These are phyloP conservation scores for Dactylellina sp. DNA, from an alignment of 2,329 filamentous ascomycete species.

Conservation along the genomic window DNA sequence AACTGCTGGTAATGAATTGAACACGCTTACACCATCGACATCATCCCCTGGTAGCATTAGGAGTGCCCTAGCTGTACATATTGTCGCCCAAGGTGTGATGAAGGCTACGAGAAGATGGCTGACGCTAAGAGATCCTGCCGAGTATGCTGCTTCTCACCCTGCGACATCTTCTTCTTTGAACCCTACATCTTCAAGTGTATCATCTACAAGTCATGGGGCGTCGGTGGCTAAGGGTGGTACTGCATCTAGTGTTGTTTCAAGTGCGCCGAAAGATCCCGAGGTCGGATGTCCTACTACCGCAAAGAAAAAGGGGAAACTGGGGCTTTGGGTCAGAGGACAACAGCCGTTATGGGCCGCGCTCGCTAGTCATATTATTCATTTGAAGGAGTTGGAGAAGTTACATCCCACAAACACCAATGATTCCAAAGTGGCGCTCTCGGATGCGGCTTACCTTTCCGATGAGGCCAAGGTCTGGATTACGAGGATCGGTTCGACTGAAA, in stretches of 20 bases:
- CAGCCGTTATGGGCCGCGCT: slow-evolving; percentile 72
- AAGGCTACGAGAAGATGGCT: slow-evolving; percentile 60
- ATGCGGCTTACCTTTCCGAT: slow-evolving; percentile 63
- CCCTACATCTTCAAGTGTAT: slow-evolving; percentile 41
- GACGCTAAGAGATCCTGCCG: slow-evolving; percentile 58
- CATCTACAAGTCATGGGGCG: slow-evolving; percentile 32
- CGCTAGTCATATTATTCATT: slow-evolving; percentile 71
- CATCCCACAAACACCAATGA: slow-evolving; percentile 68
- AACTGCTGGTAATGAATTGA: slow-evolving; percentile 42
- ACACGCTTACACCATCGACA: slow-evolving; percentile 48
- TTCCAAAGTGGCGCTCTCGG: slow-evolving; percentile 62
- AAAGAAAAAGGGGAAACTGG: slow-evolving; percentile 69
- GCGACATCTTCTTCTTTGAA: slow-evolving; percentile 56
- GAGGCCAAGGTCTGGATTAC: slow-evolving; percentile 69
- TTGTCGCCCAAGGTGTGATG: slow-evolving; percentile 61
- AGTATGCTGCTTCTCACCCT: slow-evolving; percentile 56
- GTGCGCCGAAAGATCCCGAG: slow-evolving; percentile 60
- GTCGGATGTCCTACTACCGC: slow-evolving; percentile 62
- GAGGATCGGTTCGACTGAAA: slow-evolving; percentile 68
- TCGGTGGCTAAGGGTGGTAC: slow-evolving; percentile 47
- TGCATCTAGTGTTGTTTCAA: slow-evolving; percentile 50
- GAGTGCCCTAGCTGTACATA: slow-evolving; percentile 61
- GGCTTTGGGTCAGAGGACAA: slow-evolving; percentile 69
- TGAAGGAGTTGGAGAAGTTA: slow-evolving; percentile 68
- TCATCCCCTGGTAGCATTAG: slow-evolving; percentile 59